Evolutionary conservation across 2,329 filamentous ascomycete genomes (phyloP).

Genomic region (Taxawa tesnikishii): DNA sequence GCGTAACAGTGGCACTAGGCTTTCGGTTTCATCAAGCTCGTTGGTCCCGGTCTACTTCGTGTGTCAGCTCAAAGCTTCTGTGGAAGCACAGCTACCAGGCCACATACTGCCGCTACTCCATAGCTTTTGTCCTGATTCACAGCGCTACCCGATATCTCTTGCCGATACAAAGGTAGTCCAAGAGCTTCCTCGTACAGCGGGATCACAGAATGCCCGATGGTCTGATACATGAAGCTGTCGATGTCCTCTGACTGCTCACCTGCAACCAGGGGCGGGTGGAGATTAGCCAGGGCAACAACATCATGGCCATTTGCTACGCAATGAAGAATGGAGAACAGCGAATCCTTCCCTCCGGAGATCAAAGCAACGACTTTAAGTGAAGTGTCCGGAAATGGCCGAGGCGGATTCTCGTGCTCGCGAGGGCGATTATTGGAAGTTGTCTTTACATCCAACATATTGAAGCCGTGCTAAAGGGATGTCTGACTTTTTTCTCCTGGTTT

Average conservation of each 20-base stretch:
- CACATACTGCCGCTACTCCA: conserved; percentile 11
- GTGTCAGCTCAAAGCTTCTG: no score
- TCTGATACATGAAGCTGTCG: conserved; percentile 99
- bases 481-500: no score
- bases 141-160: conserved; percentile 59
- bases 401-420: no score
- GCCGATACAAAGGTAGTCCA: conserved; percentile 70
- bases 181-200: conserved; percentile 74
- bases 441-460: no score
- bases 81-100: no score
- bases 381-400: no score
- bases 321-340: conserved; percentile 84
- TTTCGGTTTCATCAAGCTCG: conserved; percentile 71
- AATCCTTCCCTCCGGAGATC: conserved; percentile 95
- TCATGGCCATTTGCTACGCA: conserved; percentile 76
- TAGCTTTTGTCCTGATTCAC: conserved; percentile 65
- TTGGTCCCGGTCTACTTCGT: conserved; percentile 3
- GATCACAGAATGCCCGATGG: conserved; percentile 77
- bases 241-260: conserved; percentile 49
- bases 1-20: conserved; percentile 62
- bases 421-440: no score
- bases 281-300: conserved; percentile 78
- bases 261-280: conserved; percentile 47
- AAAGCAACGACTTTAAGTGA: conserved; percentile 75
- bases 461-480: no score